phyloP scores from a whole-genome alignment of 768 basidiomycete species.

The Tulasnella sp. region DNA sequence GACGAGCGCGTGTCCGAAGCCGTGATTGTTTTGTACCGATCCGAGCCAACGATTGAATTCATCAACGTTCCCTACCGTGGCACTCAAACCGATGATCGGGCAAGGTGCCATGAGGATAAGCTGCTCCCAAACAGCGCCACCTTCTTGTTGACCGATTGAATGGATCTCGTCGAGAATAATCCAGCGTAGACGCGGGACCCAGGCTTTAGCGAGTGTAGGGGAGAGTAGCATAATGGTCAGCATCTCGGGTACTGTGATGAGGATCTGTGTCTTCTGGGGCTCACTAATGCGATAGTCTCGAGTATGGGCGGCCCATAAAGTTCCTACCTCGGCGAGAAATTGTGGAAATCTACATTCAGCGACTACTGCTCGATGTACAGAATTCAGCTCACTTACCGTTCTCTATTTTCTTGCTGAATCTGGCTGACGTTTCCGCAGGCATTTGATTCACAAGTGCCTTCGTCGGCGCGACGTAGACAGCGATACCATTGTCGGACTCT shows the following conservation, averaged over 20 bases:
- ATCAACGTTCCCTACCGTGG: slow-evolving; percentile 57
- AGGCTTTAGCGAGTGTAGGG: slow-evolving; percentile 47
- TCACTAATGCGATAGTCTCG: slow-evolving; percentile 54
- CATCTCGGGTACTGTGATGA: slow-evolving; percentile 66
- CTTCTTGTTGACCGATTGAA: slow-evolving; percentile 58
- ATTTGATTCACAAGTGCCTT: slow-evolving; percentile 60
- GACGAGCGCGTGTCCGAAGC: slow-evolving; percentile 49
- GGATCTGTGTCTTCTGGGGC: slow-evolving; percentile 56
- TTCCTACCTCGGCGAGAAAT: slow-evolving; percentile 30
- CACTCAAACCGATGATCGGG: slow-evolving; percentile 64
- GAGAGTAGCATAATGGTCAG: slow-evolving; percentile 61
- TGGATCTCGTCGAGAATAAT: slow-evolving; percentile 58
- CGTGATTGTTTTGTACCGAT: slow-evolving; percentile 48
- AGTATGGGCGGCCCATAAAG: slow-evolving; percentile 56
- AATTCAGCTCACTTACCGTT: slow-evolving; percentile 31
- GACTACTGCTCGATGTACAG: too few relatives aligned
- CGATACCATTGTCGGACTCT: slow-evolving; percentile 51
- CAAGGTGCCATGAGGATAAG: slow-evolving; percentile 61
- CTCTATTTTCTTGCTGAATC: slow-evolving; percentile 47
- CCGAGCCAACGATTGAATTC: slow-evolving; percentile 56
- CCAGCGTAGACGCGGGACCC: slow-evolving; percentile 57
- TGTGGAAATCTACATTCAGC: too few relatives aligned
- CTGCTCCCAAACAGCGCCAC: slow-evolving; percentile 64
- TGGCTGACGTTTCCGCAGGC: slow-evolving; percentile 52
- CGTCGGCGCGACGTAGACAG: slow-evolving; percentile 67